These are phyloP conservation scores for Aegle marmelos DNA, from an alignment of 345 rosid species.

Conservation along the genomic window DNA sequence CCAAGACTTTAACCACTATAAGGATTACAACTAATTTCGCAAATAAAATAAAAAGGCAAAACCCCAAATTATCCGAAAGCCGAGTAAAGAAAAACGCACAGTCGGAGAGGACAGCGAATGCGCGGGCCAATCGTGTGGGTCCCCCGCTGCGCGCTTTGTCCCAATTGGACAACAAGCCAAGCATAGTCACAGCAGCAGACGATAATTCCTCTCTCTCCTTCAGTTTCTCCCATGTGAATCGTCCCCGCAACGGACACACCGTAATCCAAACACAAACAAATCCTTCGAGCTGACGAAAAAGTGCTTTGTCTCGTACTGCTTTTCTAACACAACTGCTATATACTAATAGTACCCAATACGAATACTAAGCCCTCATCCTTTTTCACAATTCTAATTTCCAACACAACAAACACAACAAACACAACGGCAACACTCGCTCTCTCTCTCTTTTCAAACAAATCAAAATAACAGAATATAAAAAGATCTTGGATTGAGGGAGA, in stretches of 20 bases:
- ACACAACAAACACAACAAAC: no score
- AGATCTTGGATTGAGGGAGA: background rate
- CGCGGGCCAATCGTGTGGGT: constrained; percentile 61
- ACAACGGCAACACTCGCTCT: background rate
- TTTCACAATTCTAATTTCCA: background rate
- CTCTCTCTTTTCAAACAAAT: background rate
- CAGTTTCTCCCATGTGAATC: background rate
- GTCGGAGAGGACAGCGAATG: background rate
- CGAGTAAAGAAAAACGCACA: background rate
- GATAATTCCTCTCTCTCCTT: background rate
- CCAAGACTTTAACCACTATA: no score
- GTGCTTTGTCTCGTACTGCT: background rate
- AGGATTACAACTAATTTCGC: background rate
- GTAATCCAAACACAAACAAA: background rate
- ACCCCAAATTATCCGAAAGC: background rate
- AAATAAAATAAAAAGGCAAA: no score
- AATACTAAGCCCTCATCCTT: no score
- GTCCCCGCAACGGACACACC: background rate
- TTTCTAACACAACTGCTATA: background rate
- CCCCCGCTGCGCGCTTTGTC: constrained; percentile 21
- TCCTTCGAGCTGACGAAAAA: background rate
- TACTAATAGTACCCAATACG: no score
- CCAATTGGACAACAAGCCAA: background rate
- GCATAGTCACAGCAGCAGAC: background rate
- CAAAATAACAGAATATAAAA: background rate